Evolutionary conservation across 176 grass and related monocot genomes (phyloP).

Genomic region (Phoenix dactylifera): DNA sequence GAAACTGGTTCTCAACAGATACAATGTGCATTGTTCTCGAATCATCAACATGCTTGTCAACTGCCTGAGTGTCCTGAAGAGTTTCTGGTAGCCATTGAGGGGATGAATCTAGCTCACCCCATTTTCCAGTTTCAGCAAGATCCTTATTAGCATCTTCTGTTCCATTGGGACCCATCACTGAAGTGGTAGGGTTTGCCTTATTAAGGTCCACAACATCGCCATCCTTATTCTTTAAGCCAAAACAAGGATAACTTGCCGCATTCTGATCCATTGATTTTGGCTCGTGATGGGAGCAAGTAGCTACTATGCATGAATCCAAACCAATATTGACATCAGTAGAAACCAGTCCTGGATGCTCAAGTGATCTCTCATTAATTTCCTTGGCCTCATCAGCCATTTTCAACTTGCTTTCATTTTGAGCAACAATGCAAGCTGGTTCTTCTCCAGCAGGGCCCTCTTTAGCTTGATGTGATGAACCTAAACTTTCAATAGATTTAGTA

Average conservation of each 20-base stretch:
- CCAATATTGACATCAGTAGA: background rate
- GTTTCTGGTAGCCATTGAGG: constrained; percentile 3
- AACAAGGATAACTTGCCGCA: background rate
- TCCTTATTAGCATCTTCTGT: background rate
- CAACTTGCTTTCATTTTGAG: background rate
- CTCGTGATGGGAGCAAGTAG: background rate
- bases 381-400: background rate
- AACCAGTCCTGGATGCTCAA: constrained; percentile 3
- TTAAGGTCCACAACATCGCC: background rate
- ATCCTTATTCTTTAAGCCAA: background rate
- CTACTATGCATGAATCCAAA: too few relatives aligned
- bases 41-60: background rate
- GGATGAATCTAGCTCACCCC: constrained; percentile 1
- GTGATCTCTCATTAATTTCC: background rate
- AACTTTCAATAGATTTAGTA: background rate
- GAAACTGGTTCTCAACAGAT: constrained; percentile 11
- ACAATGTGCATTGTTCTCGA: background rate
- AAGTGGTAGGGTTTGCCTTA: background rate
- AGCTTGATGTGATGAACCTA: constrained; percentile 5
- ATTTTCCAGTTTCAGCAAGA: background rate
- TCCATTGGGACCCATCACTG: background rate
- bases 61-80: background rate
- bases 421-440: background rate
- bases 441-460: background rate
- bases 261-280: constrained; percentile 4